Percentiles rank a stretch among this genome's conserved stretches.
Evolutionary conservation across 2,329 filamentous ascomycete species (phyloP).

Genomic region (Westerdykella aurantiaca): DNA sequence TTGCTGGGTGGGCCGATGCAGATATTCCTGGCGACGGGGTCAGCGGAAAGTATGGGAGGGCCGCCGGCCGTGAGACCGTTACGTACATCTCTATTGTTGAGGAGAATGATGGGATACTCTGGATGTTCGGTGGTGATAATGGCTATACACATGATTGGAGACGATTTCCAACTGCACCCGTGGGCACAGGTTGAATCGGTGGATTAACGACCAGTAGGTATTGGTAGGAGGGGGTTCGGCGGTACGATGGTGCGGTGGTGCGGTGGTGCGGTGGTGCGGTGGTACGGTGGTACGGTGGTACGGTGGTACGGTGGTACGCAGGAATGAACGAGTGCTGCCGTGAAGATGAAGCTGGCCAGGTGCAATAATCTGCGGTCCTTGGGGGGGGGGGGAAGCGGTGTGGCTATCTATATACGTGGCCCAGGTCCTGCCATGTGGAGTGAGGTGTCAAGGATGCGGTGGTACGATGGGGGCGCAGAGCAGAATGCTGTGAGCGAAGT

Average conservation of each 20-base stretch:
- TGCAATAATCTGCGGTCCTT: too few relatives aligned
- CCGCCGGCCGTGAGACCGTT: background rate
- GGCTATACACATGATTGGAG: conserved; percentile 45
- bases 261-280: too few relatives aligned
- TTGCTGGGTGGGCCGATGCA: conserved; percentile 54
- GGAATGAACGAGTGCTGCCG: too few relatives aligned
- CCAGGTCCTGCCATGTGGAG: conserved; percentile 15
- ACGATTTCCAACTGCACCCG: too few relatives aligned
- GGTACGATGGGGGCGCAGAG: conserved; percentile 2
- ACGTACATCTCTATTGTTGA: conserved; percentile 46
- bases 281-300: too few relatives aligned
- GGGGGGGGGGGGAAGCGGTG: conserved; percentile 14
- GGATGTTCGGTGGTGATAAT: conserved; percentile 46
- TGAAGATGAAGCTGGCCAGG: too few relatives aligned
- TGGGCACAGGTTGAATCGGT: too few relatives aligned
- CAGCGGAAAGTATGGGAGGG: background rate
- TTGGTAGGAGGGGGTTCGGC: too few relatives aligned
- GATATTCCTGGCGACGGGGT: conserved; percentile 48
- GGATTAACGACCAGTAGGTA: background rate
- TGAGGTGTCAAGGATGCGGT: conserved; percentile 24
- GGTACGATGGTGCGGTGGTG: too few relatives aligned
- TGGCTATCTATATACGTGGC: conserved; percentile 28
- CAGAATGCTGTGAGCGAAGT: too few relatives aligned
- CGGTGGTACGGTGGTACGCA: too few relatives aligned
- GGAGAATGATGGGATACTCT: conserved; percentile 46